Evolutionary conservation across 2,329 filamentous ascomycete genomes (phyloP).

Genomic region (Penicillium crustosum): DNA sequence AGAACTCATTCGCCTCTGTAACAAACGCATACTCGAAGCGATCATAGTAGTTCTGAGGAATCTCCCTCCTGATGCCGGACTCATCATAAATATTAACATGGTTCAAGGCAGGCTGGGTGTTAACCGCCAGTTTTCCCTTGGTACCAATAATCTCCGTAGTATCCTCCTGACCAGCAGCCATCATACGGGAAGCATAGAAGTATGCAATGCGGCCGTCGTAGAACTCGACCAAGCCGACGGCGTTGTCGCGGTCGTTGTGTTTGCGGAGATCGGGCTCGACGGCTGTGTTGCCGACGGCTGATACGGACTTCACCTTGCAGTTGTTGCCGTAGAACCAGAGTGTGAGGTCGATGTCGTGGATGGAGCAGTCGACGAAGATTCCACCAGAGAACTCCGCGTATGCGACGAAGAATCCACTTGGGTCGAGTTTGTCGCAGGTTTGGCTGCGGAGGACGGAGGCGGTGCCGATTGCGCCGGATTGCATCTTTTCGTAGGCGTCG

Average conservation of each 20-base stretch:
- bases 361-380: slow-evolving; percentile 69
- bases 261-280: slow-evolving; percentile 59
- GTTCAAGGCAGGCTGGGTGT: slow-evolving; percentile 58
- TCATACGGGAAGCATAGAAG: slow-evolving; percentile 65
- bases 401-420: slow-evolving; percentile 65
- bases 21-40: slow-evolving; percentile 65
- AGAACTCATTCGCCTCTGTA: slow-evolving; percentile 65
- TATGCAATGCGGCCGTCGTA: slow-evolving; percentile 63
- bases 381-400: slow-evolving; percentile 66
- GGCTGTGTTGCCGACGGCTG: slow-evolving; percentile 58
- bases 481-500: slow-evolving; percentile 56
- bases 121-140: slow-evolving; percentile 62
- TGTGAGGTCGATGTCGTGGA: slow-evolving; percentile 68
- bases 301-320: slow-evolving; percentile 55
- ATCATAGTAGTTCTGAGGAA: slow-evolving; percentile 64
- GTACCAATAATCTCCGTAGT: slow-evolving; percentile 68
- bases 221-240: slow-evolving; percentile 65
- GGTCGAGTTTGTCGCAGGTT: slow-evolving; percentile 66
- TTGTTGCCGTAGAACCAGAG: slow-evolving; percentile 64
- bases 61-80: slow-evolving; percentile 58
- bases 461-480: slow-evolving; percentile 57
- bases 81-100: slow-evolving; percentile 58
- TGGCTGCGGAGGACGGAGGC: slow-evolving; percentile 63
- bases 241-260: slow-evolving; percentile 63
- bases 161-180: slow-evolving; percentile 67